Percentiles rank a stretch among this genome's conserved stretches.
These are phyloP conservation scores for Malus fusca DNA, from an alignment of 306 rosid genomes.

Conservation along the genomic window DNA sequence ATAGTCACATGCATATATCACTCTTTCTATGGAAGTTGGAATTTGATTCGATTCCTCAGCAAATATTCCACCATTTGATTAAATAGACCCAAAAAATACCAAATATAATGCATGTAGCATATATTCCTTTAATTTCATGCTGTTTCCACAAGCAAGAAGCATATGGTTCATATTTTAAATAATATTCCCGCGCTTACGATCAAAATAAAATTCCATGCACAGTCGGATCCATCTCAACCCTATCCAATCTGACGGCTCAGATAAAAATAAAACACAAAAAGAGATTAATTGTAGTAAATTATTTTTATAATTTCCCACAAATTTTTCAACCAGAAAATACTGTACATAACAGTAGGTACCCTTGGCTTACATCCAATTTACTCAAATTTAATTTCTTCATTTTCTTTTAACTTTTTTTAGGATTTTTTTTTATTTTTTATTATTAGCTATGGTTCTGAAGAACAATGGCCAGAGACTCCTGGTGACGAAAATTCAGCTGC, in stretches of 20 bases:
- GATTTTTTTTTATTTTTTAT: not conserved
- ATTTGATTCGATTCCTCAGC: constrained; percentile 37
- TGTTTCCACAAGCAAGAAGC: not conserved
- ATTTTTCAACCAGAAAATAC: not conserved
- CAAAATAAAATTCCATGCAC: not conserved
- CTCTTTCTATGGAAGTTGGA: constrained; percentile 14
- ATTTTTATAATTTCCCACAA: not conserved
- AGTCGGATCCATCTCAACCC: too few relatives aligned
- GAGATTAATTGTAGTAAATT: not conserved
- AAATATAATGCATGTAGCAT: not conserved
- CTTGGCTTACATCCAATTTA: not conserved
- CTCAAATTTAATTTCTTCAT: not conserved
- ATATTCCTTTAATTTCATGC: not conserved
- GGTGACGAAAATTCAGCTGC: constrained; percentile 57
- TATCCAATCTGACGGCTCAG: not conserved
- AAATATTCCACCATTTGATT: not conserved
- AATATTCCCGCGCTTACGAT: not conserved
- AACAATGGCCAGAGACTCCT: constrained; percentile 47
- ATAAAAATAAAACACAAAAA: not conserved
- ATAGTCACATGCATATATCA: not conserved
- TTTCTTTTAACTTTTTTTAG: not conserved
- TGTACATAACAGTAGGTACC: not conserved
- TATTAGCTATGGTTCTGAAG: constrained; percentile 19
- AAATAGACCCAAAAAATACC: not conserved
- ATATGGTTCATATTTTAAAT: not conserved